Conservation (phyloP, 176 grass and related monocot genomes). For the Alloteropsis semialata region DNA sequence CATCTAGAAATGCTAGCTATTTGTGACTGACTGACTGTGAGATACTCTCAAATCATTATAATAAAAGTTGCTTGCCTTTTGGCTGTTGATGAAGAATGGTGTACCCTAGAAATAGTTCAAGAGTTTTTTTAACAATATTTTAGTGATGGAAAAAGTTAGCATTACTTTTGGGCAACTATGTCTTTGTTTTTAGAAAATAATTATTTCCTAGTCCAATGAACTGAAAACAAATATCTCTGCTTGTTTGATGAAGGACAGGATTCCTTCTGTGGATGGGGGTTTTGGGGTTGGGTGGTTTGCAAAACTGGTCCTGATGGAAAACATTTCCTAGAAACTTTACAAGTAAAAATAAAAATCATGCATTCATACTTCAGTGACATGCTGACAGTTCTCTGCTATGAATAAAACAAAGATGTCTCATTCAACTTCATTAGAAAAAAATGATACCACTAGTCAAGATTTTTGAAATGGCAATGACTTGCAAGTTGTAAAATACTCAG, state of each 20-base stretch:
- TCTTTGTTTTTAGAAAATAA: no score
- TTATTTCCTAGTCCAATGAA: no score
- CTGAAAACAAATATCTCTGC: constrained; percentile 3
- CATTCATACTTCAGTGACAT: not conserved
- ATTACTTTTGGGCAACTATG: constrained; percentile 12
- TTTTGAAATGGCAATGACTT: not conserved
- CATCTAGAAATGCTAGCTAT: not conserved
- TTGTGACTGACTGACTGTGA: constrained; percentile 1
- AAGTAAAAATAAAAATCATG: not conserved
- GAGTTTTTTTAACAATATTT: not conserved
- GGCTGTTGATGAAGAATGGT: not conserved
- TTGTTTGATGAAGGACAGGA: not conserved
- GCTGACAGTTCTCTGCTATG: not conserved
- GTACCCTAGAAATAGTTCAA: constrained; percentile 7
- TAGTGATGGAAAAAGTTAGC: not conserved
- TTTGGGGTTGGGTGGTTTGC: not conserved
- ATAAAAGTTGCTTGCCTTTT: not conserved
- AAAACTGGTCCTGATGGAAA: constrained; percentile 4
- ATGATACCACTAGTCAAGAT: not conserved
- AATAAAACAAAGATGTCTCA: constrained; percentile 18
- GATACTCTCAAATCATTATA: not conserved
- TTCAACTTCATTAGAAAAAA: not conserved
- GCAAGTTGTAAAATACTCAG: not conserved
- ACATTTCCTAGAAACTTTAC: not conserved
- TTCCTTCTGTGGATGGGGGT: not conserved